Conservation (phyloP, 768 basidiomycete genomes). For the Russula brevipes region DNA sequence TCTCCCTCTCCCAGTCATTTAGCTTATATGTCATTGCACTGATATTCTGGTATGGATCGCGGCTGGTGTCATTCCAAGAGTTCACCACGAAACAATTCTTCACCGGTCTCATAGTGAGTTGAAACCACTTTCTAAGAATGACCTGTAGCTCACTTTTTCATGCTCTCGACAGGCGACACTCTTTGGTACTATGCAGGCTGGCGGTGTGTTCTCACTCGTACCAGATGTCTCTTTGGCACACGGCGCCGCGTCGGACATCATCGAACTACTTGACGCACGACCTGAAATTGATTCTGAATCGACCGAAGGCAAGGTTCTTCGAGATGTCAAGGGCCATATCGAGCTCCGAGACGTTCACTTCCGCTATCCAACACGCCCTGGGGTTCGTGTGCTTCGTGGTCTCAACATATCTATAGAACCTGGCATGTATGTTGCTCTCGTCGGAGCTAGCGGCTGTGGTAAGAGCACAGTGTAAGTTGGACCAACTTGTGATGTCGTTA, state of each 20-base stretch:
- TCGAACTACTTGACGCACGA: constrained; percentile 62
- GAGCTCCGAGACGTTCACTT: constrained; percentile 74
- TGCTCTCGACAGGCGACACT: constrained; percentile 46
- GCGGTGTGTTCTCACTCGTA: constrained; percentile 73
- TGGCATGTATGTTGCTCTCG: constrained; percentile 72
- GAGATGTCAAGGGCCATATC: constrained; percentile 51
- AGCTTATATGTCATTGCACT: constrained; percentile 78
- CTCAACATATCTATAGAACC: constrained; percentile 62
- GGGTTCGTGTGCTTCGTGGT: constrained; percentile 72
- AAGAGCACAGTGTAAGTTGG: constrained; percentile 67
- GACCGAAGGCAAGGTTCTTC: constrained; percentile 49
- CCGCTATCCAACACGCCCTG: constrained; percentile 80
- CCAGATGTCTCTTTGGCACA: constrained; percentile 82
- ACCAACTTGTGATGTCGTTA: background rate
- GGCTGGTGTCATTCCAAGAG: constrained; percentile 52
- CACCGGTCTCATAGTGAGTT: constrained; percentile 68
- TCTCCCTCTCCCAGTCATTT: constrained; percentile 64
- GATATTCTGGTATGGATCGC: constrained; percentile 70
- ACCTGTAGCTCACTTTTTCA: background rate
- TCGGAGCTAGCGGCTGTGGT: constrained; percentile 72
- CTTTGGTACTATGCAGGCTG: constrained; percentile 80
- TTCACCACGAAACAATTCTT: constrained; percentile 66
- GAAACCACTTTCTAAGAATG: background rate
- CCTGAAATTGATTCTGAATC: constrained; percentile 79
- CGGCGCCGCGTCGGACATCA: constrained; percentile 64